A percentile compares a stretch with the other conserved stretches of the same genome.
phyloP scores from a whole-genome alignment of 495 filamentous ascomycete genomes.

The Penicillium odoratum region DNA sequence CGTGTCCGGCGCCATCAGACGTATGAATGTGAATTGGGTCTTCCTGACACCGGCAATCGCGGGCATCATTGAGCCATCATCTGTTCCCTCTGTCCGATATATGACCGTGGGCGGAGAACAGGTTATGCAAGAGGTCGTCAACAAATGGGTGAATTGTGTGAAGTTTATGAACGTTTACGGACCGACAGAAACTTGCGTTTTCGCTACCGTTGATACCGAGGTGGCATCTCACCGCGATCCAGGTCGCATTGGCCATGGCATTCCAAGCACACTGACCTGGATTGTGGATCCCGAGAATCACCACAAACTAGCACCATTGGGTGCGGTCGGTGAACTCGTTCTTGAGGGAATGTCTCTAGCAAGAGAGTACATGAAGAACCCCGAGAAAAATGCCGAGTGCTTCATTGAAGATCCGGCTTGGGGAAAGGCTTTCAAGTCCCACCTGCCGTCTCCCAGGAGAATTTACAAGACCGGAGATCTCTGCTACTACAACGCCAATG shows the following conservation, averaged over 20 bases:
- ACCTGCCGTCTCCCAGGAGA: constrained; percentile 27
- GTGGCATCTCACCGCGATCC: constrained; percentile 35
- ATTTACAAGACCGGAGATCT: constrained; percentile 55
- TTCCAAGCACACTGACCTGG: constrained; percentile 51
- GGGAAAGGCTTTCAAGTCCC: constrained; percentile 27
- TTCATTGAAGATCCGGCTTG: constrained; percentile 46
- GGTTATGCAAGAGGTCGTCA: constrained; percentile 49
- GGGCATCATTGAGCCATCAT: constrained; percentile 47
- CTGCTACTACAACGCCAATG: constrained; percentile 54
- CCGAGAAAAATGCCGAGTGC: constrained; percentile 47
- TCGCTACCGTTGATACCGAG: constrained; percentile 37
- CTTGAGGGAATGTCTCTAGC: constrained; percentile 51
- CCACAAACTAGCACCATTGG: constrained; percentile 48
- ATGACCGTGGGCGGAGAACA: constrained; percentile 51
- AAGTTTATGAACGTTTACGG: constrained; percentile 60
- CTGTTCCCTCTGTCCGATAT: constrained; percentile 43
- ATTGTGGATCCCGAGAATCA: constrained; percentile 53
- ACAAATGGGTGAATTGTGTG: constrained; percentile 53
- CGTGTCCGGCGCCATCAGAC: constrained; percentile 47
- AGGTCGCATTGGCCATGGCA: constrained; percentile 50
- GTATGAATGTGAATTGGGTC: constrained; percentile 49
- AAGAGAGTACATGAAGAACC: constrained; percentile 54
- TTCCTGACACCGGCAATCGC: constrained; percentile 57
- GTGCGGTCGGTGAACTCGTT: constrained; percentile 54
- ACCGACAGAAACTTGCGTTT: constrained; percentile 53